A percentile compares a stretch with the other conserved stretches of the same genome.
These are phyloP conservation scores for Sphaceloma murrayae DNA, from an alignment of 2,329 filamentous ascomycete species.

Conservation along the genomic window DNA sequence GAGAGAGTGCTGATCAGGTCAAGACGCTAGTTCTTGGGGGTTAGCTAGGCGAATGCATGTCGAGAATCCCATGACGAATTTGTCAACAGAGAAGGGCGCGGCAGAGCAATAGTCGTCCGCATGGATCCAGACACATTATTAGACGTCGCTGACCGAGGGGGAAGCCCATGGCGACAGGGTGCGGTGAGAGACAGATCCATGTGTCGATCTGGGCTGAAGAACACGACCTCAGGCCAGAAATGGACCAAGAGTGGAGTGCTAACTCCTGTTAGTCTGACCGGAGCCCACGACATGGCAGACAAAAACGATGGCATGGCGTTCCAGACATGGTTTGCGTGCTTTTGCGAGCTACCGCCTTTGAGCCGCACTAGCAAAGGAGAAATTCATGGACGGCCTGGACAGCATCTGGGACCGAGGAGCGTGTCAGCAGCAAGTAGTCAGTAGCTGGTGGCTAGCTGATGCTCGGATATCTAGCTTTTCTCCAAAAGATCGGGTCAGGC, in stretches of 20 bases:
- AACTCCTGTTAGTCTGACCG: background rate
- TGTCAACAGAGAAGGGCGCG: background rate
- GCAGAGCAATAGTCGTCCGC: background rate
- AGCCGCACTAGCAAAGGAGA: no score
- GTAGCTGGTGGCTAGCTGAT: no score
- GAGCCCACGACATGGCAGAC: background rate
- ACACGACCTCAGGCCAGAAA: background rate
- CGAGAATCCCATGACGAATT: slow-evolving; percentile 12
- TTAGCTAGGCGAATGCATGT: background rate
- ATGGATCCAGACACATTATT: background rate
- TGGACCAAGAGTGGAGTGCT: background rate
- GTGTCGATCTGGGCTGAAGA: slow-evolving; percentile 6
- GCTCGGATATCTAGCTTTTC: no score
- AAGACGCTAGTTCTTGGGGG: slow-evolving; percentile 9
- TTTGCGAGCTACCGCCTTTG: slow-evolving; percentile 5
- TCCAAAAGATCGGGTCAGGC: no score
- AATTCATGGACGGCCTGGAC: no score
- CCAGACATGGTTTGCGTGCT: slow-evolving; percentile 11
- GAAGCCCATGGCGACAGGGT: slow-evolving; percentile 1
- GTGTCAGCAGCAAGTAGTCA: no score
- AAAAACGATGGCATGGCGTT: slow-evolving; percentile 1
- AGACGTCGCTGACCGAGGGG: slow-evolving; percentile 12
- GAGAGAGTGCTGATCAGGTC: slow-evolving; percentile 1
- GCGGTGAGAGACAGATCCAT: slow-evolving; percentile 3
- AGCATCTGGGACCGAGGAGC: no score